phyloP scores from a whole-genome alignment of 2,329 filamentous ascomycete species.

The Aspergillus sp. region DNA sequence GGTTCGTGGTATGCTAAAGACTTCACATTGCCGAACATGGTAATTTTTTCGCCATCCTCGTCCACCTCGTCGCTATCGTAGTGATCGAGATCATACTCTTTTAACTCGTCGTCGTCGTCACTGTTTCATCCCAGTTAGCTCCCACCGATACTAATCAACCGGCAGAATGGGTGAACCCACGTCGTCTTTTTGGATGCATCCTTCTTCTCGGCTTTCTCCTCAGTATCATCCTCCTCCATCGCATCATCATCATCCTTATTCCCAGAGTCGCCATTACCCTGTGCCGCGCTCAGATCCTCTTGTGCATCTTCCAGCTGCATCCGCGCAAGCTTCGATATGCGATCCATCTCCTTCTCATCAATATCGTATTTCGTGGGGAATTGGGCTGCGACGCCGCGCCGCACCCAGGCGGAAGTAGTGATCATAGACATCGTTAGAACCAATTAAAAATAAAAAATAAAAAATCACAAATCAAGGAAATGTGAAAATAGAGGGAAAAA shows the following conservation, averaged over 20 bases:
- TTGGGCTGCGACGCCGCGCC: slow-evolving; percentile 71
- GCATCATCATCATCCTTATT: slow-evolving; percentile 38
- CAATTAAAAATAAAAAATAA: background rate
- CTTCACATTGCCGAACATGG: slow-evolving; percentile 94
- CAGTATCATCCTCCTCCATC: slow-evolving; percentile 26
- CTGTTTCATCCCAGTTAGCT: background rate
- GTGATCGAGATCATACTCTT: slow-evolving; percentile 93
- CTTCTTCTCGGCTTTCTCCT: slow-evolving; percentile 26
- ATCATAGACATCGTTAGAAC: slow-evolving; percentile 61
- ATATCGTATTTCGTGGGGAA: slow-evolving; percentile 75
- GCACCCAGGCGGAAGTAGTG: slow-evolving; percentile 73
- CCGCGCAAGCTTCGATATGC: slow-evolving; percentile 72
- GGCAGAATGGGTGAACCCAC: background rate
- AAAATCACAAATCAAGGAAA: background rate
- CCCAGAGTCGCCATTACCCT: slow-evolving; percentile 44
- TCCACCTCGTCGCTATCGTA: slow-evolving; percentile 83
- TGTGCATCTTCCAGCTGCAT: slow-evolving; percentile 88
- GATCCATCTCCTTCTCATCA: slow-evolving; percentile 72
- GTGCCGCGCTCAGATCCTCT: slow-evolving; percentile 75
- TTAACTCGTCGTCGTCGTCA: slow-evolving; percentile 71
- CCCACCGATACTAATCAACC: background rate
- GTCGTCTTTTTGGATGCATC: slow-evolving; percentile 14
- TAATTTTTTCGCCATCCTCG: slow-evolving; percentile 68
- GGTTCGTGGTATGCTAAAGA: slow-evolving; percentile 91
- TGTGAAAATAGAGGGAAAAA: slow-evolving; percentile 1